These are phyloP conservation scores for Rhodotorula sp. DNA, from an alignment of 1,284 basidiomycete species.

Conservation along the genomic window DNA sequence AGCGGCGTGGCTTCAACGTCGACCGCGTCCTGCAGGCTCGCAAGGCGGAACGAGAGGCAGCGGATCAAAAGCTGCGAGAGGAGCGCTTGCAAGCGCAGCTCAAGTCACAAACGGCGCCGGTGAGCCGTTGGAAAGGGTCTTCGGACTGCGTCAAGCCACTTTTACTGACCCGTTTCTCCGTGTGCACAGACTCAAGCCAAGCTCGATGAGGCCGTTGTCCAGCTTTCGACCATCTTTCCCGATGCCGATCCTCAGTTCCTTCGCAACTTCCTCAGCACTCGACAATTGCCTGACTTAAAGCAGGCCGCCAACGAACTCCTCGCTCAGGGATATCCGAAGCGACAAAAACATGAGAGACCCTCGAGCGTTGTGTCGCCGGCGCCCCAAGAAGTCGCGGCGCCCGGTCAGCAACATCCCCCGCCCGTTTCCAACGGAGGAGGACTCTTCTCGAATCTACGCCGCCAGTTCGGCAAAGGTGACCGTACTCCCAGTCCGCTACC, in stretches of 20 bases:
- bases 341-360: background rate
- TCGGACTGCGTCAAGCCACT: no score
- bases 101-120: slow-evolving; percentile 7
- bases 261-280: slow-evolving; percentile 42
- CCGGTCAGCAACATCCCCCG: slow-evolving; percentile 5
- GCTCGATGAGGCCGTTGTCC: slow-evolving; percentile 20
- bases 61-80: slow-evolving; percentile 50
- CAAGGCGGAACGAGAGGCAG: slow-evolving; percentile 66
- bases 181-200: background rate
- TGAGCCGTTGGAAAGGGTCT: background rate
- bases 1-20: slow-evolving; percentile 78
- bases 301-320: slow-evolving; percentile 47
- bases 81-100: slow-evolving; percentile 44
- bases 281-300: slow-evolving; percentile 45
- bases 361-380: background rate
- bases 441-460: slow-evolving; percentile 30
- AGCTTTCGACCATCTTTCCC: slow-evolving; percentile 47
- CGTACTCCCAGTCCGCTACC: background rate
- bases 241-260: slow-evolving; percentile 47
- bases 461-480: slow-evolving; percentile 19
- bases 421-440: slow-evolving; percentile 11
- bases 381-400: background rate
- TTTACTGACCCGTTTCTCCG: background rate
- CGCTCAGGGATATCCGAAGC: slow-evolving; percentile 41
- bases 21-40: slow-evolving; percentile 87